Base-by-base conservation (phyloP, 177 flowering plant genomes). In the Vitis hybrid region DNA sequence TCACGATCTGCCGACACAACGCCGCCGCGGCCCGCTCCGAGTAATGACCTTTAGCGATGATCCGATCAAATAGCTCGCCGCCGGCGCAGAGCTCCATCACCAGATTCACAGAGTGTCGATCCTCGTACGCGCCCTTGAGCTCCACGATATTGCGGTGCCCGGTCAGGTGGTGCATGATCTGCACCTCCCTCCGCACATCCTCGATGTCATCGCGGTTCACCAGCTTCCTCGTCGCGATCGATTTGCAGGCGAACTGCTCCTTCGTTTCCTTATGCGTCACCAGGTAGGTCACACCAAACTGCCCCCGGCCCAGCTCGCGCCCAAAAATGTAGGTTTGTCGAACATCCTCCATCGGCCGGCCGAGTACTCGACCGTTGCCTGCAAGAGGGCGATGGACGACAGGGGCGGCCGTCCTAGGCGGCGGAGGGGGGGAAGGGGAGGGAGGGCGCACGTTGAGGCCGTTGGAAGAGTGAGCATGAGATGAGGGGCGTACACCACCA, bases 41-140 rank as follows among this genome's bases (percentile, higher is more conserved):
- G 64, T 94, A 94, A 72, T 93, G 98, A 0, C 99, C 99, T 61
- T 86, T 91, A 3, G 94, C 86, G 54, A 94, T 89, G 72, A 94
- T 94, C 85, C 99, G 84, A 76, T 93, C 99, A 69, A 94, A 94
- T 18, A 94, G 83, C 79, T 94, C 99, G 1, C 99, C 99, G 8
- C 99, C 99, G 8, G 87, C 98, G 68, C 99, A 94, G 10, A 93
- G 78, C 82, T 94, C 99, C 99, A 94, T 94, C 7, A 94, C 82
- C 52, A 93, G 69, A 66, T 93, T 86, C 57, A 95, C 99, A n/a
- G 87, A 84, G 59, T 86, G 90, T 14, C 90, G 77, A 71, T 95
- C 99, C 77, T 95, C 99, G 63, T 78, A 93, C 1, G 94, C 97
- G 0, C 91, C 97, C 30, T 84, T 87, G 66, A 95, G 75, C 80